Conservation (phyloP, 768 basidiomycete genomes). For the Termitomyces sp. region DNA sequence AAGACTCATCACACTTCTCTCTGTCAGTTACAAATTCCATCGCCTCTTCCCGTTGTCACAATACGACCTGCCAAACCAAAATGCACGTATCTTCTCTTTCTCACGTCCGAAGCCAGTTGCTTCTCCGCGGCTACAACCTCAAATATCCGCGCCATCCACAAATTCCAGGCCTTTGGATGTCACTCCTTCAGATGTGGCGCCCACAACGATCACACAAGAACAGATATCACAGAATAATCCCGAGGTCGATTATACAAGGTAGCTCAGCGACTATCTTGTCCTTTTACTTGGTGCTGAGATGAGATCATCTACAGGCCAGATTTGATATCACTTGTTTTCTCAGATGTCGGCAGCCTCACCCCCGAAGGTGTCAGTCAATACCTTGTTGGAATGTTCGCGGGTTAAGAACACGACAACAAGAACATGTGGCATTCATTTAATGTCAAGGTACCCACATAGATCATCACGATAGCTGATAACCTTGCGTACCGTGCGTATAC, state of each 20-base stretch:
- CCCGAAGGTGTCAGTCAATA: slow-evolving; percentile 94
- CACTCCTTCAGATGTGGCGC: slow-evolving; percentile 16
- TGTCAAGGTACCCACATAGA: slow-evolving; percentile 16
- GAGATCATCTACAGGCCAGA: slow-evolving; percentile 56
- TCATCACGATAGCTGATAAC: slow-evolving; percentile 31
- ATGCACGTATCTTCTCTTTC: slow-evolving; percentile 69
- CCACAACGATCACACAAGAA: slow-evolving; percentile 64
- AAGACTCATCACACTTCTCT: slow-evolving; percentile 9
- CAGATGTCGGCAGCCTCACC: slow-evolving; percentile 89
- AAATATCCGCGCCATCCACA: slow-evolving; percentile 9
- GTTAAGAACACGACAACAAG: slow-evolving; percentile 25
- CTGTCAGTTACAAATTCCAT: slow-evolving; percentile 89
- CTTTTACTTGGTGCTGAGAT: background rate
- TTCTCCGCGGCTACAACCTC: slow-evolving; percentile 16
- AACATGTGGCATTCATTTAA: slow-evolving; percentile 9
- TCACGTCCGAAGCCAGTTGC: slow-evolving; percentile 32
- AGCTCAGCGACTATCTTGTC: background rate
- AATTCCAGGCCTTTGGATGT: slow-evolving; percentile 15
- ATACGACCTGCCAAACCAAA: slow-evolving; percentile 82
- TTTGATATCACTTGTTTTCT: slow-evolving; percentile 89
- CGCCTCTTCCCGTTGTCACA: slow-evolving; percentile 91
- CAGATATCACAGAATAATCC: slow-evolving; percentile 83
- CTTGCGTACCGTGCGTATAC: slow-evolving; percentile 8
- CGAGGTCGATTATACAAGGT: slow-evolving; percentile 93
- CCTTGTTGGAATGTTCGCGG: slow-evolving; percentile 91